Evolutionary conservation across 257 asterid genomes (phyloP), one percentile per base, ranked within the genome.

Genomic region (Penstemon davidsonii): DNA sequence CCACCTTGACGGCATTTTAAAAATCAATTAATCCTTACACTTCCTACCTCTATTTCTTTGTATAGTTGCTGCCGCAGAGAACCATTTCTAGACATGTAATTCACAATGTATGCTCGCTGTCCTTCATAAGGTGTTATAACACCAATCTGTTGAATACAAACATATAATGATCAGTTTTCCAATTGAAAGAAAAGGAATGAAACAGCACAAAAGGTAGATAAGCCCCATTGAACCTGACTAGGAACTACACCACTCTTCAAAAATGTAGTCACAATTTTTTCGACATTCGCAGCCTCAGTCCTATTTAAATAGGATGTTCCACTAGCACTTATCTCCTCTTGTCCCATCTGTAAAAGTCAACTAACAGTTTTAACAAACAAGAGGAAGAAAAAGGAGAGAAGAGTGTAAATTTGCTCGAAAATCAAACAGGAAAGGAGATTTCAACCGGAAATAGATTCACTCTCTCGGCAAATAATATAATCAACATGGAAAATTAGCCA

Each of bases 111-210:
- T 56, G 99, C 99, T 72, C 99, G 85, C 76, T 94, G 99, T 44
- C 99, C 98, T 84, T 94, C 98, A 66, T 94, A 94, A 52, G 99
- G 99, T 44, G 98, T 94, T 74, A 94, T 94, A 61, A 94, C 98
- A 76, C 99, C 99, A 72, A 94, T 94, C 96, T 94, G 82, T 39
- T 59, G 67, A 67, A 69, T 7, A 33, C 33, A 53, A 69, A 46
- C 46, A 55, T n/a, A 72, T 2, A 64, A 64, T 4, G 56, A 69
- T 50, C 69, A 77, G 38, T 13, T 45, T 33, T 11, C 43, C 55
- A 38, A 73, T 18, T 15, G 6, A 47, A 62, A 64, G 74, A 56
- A 51, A 18, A 70, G 63, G 54, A 49, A 42, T 41, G 33, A 49
- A 39, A 42, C 40, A 81, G 36, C 46, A 8, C 9, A n/a, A 61